These are phyloP conservation scores for Eimeria praecox DNA, from an alignment of 169 alveolate species.

Conservation along the genomic window DNA sequence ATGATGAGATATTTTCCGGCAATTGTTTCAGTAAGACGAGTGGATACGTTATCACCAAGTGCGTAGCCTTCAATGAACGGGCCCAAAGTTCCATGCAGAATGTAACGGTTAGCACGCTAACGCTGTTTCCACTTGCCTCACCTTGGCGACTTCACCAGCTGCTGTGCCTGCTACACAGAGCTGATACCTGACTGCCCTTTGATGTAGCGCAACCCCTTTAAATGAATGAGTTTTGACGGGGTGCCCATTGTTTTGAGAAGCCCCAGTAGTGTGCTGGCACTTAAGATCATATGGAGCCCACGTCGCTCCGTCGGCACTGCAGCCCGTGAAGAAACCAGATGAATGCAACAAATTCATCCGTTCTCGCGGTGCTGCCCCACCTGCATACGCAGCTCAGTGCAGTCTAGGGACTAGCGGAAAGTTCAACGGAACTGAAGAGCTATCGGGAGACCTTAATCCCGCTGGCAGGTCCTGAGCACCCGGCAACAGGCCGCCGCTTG, in stretches of 20 bases:
- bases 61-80: background rate
- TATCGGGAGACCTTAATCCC: background rate
- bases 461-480: background rate
- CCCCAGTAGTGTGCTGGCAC: background rate
- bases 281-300: background rate
- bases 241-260: background rate
- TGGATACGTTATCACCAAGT: background rate
- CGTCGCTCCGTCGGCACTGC: background rate
- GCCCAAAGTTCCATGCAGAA: slow-evolving; percentile 32
- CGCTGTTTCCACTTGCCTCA: background rate
- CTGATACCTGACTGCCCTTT: background rate
- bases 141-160: background rate
- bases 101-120: background rate
- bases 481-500: background rate
- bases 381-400: background rate
- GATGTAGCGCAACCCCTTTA: background rate
- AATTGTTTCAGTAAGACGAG: slow-evolving; percentile 45
- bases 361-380: background rate
- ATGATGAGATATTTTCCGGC: slow-evolving; percentile 56
- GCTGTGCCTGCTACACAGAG: background rate
- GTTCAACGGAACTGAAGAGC: background rate
- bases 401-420: background rate
- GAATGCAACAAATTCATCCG: background rate
- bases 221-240: background rate
- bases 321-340: background rate